phyloP scores from a whole-genome alignment of 1,284 basidiomycete genomes.

The Earliella scabrosa region DNA sequence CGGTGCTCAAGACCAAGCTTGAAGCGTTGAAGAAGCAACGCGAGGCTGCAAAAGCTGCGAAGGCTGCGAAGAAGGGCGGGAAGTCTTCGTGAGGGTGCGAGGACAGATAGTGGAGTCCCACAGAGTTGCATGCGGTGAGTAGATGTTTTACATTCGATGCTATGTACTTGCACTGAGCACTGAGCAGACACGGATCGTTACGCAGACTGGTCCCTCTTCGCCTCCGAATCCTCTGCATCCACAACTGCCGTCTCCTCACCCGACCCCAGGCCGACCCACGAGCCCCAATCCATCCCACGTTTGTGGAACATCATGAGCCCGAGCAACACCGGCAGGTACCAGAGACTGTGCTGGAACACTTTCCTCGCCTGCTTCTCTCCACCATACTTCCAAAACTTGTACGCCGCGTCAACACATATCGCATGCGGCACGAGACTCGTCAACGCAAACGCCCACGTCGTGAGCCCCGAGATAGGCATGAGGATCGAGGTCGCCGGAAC shows the following conservation, averaged over 20 bases:
- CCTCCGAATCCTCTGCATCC: conserved; percentile 2
- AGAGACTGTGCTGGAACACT: conserved; percentile 85
- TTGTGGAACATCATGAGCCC: conserved; percentile 96
- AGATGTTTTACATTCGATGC: not conserved
- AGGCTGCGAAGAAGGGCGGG: conserved; percentile 30
- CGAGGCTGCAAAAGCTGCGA: conserved; percentile 42
- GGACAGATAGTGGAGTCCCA: not conserved
- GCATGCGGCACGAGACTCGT: conserved; percentile 82
- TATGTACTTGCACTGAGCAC: not conserved
- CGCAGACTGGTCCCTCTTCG: not conserved
- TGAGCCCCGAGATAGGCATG: conserved; percentile 86
- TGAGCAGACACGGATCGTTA: not conserved
- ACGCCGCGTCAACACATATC: conserved; percentile 73
- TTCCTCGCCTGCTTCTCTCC: conserved; percentile 84
- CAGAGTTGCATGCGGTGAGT: not conserved
- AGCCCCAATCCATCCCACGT: conserved; percentile 76
- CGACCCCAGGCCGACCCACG: conserved; percentile 45
- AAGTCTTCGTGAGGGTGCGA: not conserved
- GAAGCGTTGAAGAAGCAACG: conserved; percentile 64
- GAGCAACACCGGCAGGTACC: conserved; percentile 91
- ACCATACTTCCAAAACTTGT: conserved; percentile 74
- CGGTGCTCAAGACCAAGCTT: conserved; percentile 62
- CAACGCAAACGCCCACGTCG: conserved; percentile 86
- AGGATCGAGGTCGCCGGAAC: conserved; percentile 83
- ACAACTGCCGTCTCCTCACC: conserved; percentile 14